These are phyloP conservation scores for Vitis cinerea DNA, from an alignment of 164 flowering plant species.

Conservation along the genomic window DNA sequence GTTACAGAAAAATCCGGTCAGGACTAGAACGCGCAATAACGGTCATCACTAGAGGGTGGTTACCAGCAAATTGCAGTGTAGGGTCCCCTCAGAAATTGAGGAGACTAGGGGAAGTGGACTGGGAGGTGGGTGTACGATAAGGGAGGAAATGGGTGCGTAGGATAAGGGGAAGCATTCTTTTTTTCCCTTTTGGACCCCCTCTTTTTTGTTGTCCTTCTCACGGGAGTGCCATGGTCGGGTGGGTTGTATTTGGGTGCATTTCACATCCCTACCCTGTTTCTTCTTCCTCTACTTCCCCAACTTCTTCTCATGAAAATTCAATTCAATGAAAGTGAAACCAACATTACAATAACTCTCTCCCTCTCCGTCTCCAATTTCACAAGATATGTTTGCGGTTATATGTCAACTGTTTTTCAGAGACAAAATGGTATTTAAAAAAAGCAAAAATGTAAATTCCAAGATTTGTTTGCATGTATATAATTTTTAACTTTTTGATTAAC, in stretches of 20 bases:
- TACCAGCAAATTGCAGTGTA: conserved; percentile 11
- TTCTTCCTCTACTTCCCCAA: conserved; percentile 20
- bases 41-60: conserved; percentile 21
- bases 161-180: conserved; percentile 18
- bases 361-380: not conserved
- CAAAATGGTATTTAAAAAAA: not conserved
- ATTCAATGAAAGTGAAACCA: conserved; percentile 26
- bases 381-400: not conserved
- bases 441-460: not conserved
- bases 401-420: not conserved
- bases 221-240: conserved; percentile 71
- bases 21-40: conserved; percentile 30
- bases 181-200: conserved; percentile 20
- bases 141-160: conserved; percentile 29
- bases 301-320: conserved; percentile 31
- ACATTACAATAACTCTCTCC: conserved; percentile 9
- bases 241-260: conserved; percentile 36
- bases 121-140: conserved; percentile 20
- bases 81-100: conserved; percentile 15
- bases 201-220: conserved; percentile 53
- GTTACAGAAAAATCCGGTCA: conserved; percentile 21
- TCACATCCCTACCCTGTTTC: conserved; percentile 12
- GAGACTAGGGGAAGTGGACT: conserved; percentile 3
- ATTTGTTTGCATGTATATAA: conserved; percentile 5
- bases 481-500: conserved; percentile 3